Conservation (phyloP, 345 rosid genomes). For the Toxicodendron radicans region DNA sequence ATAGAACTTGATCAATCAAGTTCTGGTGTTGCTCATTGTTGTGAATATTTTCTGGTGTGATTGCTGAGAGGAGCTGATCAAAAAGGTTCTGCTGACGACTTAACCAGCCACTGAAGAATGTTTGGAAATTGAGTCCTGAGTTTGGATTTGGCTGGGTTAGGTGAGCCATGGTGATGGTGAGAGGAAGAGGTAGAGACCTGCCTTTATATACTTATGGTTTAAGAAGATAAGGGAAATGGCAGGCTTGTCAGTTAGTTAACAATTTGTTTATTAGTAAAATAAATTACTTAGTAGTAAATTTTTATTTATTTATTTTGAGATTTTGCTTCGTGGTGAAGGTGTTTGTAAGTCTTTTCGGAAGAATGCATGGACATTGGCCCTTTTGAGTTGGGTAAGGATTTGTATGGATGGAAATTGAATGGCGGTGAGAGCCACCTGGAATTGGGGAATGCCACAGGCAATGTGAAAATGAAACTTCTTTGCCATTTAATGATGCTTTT, state of each 20-base stretch:
- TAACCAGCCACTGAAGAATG: slow-evolving; percentile 41
- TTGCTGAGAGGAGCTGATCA: slow-evolving; percentile 24
- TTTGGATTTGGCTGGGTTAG: background rate
- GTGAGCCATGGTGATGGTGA: background rate
- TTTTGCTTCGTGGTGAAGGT: background rate
- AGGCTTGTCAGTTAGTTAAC: background rate
- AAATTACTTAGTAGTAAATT: background rate
- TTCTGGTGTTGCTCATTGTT: background rate
- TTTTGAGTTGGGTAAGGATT: too few relatives aligned
- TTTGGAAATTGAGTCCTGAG: slow-evolving; percentile 12
- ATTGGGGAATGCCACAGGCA: too few relatives aligned
- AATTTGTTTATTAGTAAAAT: background rate
- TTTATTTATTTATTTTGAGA: background rate
- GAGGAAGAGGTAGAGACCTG: background rate
- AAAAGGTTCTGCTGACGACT: slow-evolving; percentile 19
- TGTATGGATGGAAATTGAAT: too few relatives aligned
- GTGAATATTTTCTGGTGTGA: background rate
- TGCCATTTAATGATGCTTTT: background rate
- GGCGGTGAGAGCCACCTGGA: too few relatives aligned
- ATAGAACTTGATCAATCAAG: slow-evolving; percentile 29
- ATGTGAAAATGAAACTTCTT: too few relatives aligned
- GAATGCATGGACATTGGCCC: too few relatives aligned
- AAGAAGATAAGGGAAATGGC: too few relatives aligned
- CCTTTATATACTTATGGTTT: background rate
- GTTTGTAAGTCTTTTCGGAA: too few relatives aligned